Evolutionary conservation across 1,284 basidiomycete species (phyloP).

Genomic region (Irpex rosettiformis): DNA sequence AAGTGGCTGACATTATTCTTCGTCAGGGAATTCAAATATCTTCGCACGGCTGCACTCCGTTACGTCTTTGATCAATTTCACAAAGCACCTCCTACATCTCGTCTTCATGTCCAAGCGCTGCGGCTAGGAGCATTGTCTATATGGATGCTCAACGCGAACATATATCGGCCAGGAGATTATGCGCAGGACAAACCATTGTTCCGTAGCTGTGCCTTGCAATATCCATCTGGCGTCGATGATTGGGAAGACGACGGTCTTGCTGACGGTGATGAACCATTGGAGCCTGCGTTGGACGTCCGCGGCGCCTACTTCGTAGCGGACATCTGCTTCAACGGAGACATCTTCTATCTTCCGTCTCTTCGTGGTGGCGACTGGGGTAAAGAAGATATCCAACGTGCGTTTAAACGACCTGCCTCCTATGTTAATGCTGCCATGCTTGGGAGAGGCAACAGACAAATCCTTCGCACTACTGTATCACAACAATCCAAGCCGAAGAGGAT

Average conservation of each 20-base stretch:
- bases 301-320: neutral
- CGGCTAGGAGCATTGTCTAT: neutral
- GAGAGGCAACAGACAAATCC: too few species aligned
- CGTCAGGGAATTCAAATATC: neutral
- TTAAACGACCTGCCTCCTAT: neutral
- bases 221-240: neutral
- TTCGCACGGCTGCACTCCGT: neutral
- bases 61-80: neutral
- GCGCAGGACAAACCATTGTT: neutral
- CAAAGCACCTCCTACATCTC: neutral
- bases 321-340: neutral
- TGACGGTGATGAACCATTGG: neutral
- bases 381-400: neutral
- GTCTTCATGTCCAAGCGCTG: neutral
- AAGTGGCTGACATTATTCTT: too few species aligned
- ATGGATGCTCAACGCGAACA: conserved; percentile 4
- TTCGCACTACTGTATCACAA: too few species aligned
- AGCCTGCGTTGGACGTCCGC: neutral
- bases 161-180: neutral
- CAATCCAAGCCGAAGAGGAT: neutral
- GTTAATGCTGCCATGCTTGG: neutral
- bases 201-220: neutral
- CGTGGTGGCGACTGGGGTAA: neutral
- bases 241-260: neutral
- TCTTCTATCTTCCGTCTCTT: neutral